Evolutionary conservation across 1,139 yeast species (phyloP).

Genomic region (Lodderomyces parapsilosis): DNA sequence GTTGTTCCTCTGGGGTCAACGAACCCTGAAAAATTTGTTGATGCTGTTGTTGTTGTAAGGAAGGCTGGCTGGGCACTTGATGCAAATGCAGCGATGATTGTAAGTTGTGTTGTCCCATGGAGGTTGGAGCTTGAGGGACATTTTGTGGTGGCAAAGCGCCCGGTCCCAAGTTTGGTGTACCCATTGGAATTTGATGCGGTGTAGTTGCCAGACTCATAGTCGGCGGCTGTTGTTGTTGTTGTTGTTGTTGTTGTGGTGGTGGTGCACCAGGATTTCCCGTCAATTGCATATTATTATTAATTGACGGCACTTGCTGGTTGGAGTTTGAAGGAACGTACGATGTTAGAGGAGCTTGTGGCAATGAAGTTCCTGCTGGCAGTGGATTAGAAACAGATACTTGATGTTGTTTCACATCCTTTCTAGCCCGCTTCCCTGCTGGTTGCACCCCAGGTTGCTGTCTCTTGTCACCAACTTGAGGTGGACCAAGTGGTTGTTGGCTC

Average conservation of each 20-base stretch:
- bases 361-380: neutral
- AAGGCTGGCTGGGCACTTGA: constrained; percentile 7
- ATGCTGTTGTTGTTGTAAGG: constrained; percentile 42
- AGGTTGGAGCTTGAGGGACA: constrained; percentile 14
- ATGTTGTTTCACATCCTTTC: constrained; percentile 7
- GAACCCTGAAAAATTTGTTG: constrained; percentile 47
- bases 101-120: constrained; percentile 12
- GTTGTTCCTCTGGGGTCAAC: constrained; percentile 45
- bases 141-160: constrained; percentile 4
- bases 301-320: constrained; percentile 10
- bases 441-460: constrained; percentile 2
- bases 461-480: constrained; percentile 14
- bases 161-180: constrained; percentile 7
- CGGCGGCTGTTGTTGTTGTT: no score
- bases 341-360: constrained; percentile 6
- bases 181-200: constrained; percentile 15
- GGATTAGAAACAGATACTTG: neutral
- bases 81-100: constrained; percentile 5
- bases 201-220: constrained; percentile 17
- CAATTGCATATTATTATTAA: constrained; percentile 12
- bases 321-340: constrained; percentile 1
- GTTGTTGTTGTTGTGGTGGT: no score
- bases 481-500: constrained; percentile 32
- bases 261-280: constrained; percentile 12
- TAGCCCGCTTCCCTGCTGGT: constrained; percentile 9